Evolutionary conservation across 2,329 filamentous ascomycete species (phyloP).

Genomic region (Beauveria scarabaeidicola): DNA sequence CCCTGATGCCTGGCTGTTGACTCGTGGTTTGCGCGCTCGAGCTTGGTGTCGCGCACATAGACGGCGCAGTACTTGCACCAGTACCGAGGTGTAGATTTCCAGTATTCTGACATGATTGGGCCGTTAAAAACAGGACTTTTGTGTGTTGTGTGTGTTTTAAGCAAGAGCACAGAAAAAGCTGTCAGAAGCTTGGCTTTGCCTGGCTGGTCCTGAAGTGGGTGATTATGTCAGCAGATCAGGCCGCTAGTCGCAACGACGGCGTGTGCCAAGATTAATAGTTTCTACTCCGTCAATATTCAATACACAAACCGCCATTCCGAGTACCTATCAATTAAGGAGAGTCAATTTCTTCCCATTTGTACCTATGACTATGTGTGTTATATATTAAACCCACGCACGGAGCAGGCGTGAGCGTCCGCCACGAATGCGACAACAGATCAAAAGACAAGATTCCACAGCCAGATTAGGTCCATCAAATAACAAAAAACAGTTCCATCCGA

Average conservation of each 20-base stretch:
- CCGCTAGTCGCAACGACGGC: background rate
- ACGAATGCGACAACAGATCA: background rate
- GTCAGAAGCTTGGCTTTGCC: background rate
- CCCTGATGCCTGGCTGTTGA: constrained; percentile 76
- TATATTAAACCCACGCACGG: constrained; percentile 6
- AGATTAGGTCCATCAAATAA: background rate
- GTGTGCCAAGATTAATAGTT: too few species aligned
- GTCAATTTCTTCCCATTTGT: constrained; percentile 9
- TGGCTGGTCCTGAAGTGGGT: background rate
- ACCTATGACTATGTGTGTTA: constrained; percentile 12
- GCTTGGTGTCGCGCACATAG: constrained; percentile 85
- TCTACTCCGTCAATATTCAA: too few species aligned
- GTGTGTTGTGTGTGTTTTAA: background rate
- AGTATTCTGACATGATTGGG: constrained; percentile 80
- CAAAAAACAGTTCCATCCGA: background rate
- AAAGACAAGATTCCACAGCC: constrained; percentile 1
- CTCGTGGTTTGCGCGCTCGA: constrained; percentile 86
- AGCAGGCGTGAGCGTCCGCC: background rate
- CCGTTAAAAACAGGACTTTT: background rate
- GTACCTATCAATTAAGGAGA: background rate
- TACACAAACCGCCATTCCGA: too few species aligned
- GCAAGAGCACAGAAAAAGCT: background rate
- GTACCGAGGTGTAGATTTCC: constrained; percentile 95
- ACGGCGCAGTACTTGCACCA: constrained; percentile 96
- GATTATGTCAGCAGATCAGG: constrained; percentile 3